Conservation (phyloP, 805 yeast species). For the Wickerhamomyces strasburgensis region DNA sequence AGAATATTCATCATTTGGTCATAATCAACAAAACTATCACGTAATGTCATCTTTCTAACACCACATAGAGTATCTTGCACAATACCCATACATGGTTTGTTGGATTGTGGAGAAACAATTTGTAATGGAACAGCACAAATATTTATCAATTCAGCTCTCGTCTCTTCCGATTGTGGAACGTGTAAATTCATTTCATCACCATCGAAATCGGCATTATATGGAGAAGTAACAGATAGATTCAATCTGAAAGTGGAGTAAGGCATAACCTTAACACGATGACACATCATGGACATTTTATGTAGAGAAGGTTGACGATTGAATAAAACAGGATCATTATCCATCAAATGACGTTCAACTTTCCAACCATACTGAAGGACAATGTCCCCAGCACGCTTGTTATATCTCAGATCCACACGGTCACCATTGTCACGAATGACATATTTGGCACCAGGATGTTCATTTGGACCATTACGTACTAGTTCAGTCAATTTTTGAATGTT, state of each 20-base stretch:
- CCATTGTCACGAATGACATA: conserved; percentile 98
- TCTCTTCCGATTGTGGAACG: conserved; percentile 97
- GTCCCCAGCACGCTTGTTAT: conserved; percentile 97
- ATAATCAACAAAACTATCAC: conserved; percentile 83
- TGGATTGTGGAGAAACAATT: conserved; percentile 96
- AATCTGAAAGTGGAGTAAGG: conserved; percentile 97
- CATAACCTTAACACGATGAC: conserved; percentile 97
- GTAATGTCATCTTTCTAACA: conserved; percentile 87
- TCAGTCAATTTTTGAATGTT: conserved; percentile 92
- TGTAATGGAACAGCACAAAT: conserved; percentile 96
- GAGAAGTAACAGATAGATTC: conserved; percentile 95
- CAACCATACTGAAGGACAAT: conserved; percentile 97
- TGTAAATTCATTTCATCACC: conserved; percentile 99
- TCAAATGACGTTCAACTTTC: conserved; percentile 97
- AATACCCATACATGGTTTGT: conserved; percentile 99
- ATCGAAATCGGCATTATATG: conserved; percentile 99
- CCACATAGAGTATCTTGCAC: conserved; percentile 99
- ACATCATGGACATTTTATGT: conserved; percentile 99
- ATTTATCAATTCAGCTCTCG: conserved; percentile 92
- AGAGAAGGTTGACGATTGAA: conserved; percentile 99
- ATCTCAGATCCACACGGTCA: conserved; percentile 95
- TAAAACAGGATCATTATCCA: conserved; percentile 96
- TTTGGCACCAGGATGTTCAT: conserved; percentile 99
- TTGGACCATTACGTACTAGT: conserved; percentile 94
- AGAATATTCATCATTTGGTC: conserved; percentile 95